Conservation (phyloP, 495 filamentous ascomycete species). For the Penicillium ucsense region DNA sequence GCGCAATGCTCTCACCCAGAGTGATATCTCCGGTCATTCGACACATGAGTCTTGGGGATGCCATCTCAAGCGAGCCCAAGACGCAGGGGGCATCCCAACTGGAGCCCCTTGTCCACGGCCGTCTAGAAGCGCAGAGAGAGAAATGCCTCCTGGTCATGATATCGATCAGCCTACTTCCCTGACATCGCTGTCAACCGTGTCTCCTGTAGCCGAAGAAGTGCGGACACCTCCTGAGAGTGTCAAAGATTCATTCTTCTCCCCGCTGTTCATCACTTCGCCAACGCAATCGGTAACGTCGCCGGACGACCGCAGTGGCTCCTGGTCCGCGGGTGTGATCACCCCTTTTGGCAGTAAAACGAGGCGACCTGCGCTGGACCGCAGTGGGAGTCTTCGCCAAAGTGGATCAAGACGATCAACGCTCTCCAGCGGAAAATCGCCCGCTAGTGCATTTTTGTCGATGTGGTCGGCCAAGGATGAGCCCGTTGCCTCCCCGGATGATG, state of each 20-base stretch:
- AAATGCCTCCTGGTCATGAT: conserved; percentile 12
- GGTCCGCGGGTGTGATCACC: conserved; percentile 32
- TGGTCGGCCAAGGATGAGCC: conserved; percentile 40
- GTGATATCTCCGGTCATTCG: conserved; percentile 12
- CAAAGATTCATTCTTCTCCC: conserved; percentile 43
- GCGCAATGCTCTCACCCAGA: conserved; percentile 29
- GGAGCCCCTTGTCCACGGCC: conserved; percentile 17
- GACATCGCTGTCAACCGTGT: conserved; percentile 50
- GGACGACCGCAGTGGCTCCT: conserved; percentile 37
- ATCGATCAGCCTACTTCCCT: conserved; percentile 46
- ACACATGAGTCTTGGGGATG: conserved; percentile 13
- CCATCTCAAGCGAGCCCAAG: conserved; percentile 14
- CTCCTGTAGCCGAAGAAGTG: conserved; percentile 41
- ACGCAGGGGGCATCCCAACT: conserved; percentile 20
- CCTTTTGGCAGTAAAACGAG: conserved; percentile 36
- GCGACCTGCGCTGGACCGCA: conserved; percentile 32
- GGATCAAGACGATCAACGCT: conserved; percentile 36
- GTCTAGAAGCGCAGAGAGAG: conserved; percentile 16
- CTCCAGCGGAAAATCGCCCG: conserved; percentile 43
- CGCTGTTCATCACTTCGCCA: conserved; percentile 39
- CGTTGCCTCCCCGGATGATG: conserved; percentile 49
- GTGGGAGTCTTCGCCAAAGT: conserved; percentile 28
- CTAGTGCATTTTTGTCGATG: conserved; percentile 49
- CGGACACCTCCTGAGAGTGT: conserved; percentile 41
- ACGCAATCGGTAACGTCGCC: conserved; percentile 33